Base-by-base conservation (phyloP, 371 early-diverging fungal species). In the Rhizopus arrhizus region DNA sequence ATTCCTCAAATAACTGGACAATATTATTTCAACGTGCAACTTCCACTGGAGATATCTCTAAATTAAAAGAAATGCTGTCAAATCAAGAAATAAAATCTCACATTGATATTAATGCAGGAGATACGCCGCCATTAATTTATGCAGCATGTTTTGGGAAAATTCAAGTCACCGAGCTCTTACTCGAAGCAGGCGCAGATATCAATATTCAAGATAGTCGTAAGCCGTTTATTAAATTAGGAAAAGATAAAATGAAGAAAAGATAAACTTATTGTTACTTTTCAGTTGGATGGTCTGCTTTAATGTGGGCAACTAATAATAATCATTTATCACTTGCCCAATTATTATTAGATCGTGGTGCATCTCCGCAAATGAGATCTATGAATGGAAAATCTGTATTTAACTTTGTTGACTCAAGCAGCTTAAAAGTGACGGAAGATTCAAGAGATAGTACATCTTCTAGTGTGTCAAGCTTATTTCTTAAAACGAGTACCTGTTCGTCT, bases 211-310 rank as follows among this genome's bases (percentile, higher is more conserved):
- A 96, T 77, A 64, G 67, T 40, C 66, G 80, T 80, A 80, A 70
- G 15, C 22, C 22, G 69, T 55, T 41, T 40, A 52, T 15, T 12
- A 49, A 10, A 38, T 38, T 13, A 38, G 13, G 12, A 5, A 38
- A 11, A 38, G 13, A 2, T 2, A 38, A 13, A 46, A 2, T 16
- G n/a, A 46, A 8, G 15, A 15, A 46, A 3, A 60, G 45, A 61
- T 47, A 42, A 22, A 51, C 41, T 64, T 43, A 68, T 57, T 43
- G 31, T 36, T 13, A 54, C 54, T 13, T 65, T 40, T 29, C 71
- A 87, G 91, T 84, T 63, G 97, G 97, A 16, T 97, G 97, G 97
- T 89, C 95, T 5, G 90, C 95, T n/a, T 83, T 96, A 49, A 88
- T 95, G 83, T 97, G 97, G 97, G 95, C 97, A 2, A 89, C 91